Conservation (phyloP, 2,329 filamentous ascomycete species). For the Mollisia scopiformis region DNA sequence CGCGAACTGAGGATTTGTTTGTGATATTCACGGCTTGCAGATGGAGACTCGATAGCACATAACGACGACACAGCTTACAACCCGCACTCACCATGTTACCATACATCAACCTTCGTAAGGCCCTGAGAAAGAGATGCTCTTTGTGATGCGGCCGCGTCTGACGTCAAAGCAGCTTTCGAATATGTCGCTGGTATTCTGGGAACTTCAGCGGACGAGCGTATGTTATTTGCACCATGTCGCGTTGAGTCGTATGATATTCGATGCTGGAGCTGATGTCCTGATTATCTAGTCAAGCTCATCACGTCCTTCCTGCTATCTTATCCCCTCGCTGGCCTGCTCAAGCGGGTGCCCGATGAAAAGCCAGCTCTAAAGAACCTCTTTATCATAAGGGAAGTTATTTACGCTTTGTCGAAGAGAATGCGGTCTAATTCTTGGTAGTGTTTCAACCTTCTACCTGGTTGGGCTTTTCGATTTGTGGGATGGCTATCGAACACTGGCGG, state of each 20-base stretch:
- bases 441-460: conserved; percentile 87
- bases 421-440: conserved; percentile 46
- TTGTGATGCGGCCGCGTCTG: conserved; percentile 25
- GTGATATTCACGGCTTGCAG: conserved; percentile 9
- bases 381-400: conserved; percentile 71
- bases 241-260: background rate
- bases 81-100: conserved; percentile 56
- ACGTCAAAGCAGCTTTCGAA: conserved; percentile 57
- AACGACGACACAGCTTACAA: background rate
- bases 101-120: conserved; percentile 63
- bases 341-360: conserved; percentile 83
- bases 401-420: background rate
- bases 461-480: conserved; percentile 92
- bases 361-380: conserved; percentile 89
- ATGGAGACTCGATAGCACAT: conserved; percentile 28
- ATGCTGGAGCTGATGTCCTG: background rate
- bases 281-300: conserved; percentile 82
- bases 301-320: conserved; percentile 90
- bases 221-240: conserved; percentile 25
- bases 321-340: conserved; percentile 84
- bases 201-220: conserved; percentile 67
- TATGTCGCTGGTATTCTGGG: conserved; percentile 60
- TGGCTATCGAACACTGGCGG: conserved; percentile 77
- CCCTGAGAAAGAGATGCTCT: background rate
- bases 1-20: background rate